Conservation (phyloP, 177 flowering plant species). For the Vitis hybrid region DNA sequence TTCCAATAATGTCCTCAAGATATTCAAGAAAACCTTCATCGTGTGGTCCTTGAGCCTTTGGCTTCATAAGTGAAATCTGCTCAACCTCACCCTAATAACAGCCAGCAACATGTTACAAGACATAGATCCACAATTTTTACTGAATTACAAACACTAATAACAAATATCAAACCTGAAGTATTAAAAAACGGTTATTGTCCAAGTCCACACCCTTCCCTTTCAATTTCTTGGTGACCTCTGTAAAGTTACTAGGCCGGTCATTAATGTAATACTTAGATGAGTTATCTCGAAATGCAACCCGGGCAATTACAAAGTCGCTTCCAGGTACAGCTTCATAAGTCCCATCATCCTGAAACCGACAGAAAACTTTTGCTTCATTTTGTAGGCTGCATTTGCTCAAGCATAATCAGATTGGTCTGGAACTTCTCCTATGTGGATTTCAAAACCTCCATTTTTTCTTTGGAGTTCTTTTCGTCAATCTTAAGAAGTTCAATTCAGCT, state of each 20-base stretch:
- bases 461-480: too few relatives aligned
- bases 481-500: not conserved
- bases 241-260: conserved; percentile 73
- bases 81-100: conserved; percentile 90
- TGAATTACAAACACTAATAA: not conserved
- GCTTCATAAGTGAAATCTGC: conserved; percentile 98
- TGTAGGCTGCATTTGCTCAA: too few relatives aligned
- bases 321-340: conserved; percentile 76
- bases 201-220: conserved; percentile 95
- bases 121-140: not conserved
- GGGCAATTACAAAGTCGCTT: conserved; percentile 80
- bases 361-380: not conserved
- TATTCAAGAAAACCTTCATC: conserved; percentile 98
- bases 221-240: conserved; percentile 85
- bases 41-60: conserved; percentile 92
- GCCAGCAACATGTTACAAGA: not conserved
- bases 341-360: conserved; percentile 65
- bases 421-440: too few relatives aligned
- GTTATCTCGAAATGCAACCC: conserved; percentile 86
- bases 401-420: too few relatives aligned
- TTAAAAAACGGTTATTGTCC: conserved; percentile 93
- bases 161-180: conserved; percentile 69
- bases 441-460: too few relatives aligned
- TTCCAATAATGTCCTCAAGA: conserved; percentile 96
- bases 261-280: conserved; percentile 90